phyloP scores from a whole-genome alignment of 768 basidiomycete species.

The Hypholoma sublateritium region DNA sequence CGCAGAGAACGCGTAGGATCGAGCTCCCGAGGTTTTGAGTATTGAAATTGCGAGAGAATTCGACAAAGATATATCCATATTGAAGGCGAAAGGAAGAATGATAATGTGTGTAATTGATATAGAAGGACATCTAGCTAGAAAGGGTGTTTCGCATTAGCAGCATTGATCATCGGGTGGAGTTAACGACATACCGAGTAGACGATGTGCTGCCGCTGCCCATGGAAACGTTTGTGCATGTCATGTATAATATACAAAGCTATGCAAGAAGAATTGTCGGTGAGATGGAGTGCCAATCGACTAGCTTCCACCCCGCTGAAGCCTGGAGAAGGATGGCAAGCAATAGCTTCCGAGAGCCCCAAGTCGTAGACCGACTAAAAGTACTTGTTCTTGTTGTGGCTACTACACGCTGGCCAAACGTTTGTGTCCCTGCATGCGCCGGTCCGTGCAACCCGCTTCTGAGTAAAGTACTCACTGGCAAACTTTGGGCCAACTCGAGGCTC shows the following conservation, averaged over 20 bases:
- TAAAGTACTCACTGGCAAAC: too few species aligned
- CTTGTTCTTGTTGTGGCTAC: too few species aligned
- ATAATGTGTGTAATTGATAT: constrained; percentile 72
- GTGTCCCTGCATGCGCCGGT: too few species aligned
- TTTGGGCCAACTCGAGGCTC: too few species aligned
- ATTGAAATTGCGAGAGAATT: constrained; percentile 61
- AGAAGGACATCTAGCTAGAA: constrained; percentile 66
- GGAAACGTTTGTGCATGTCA: constrained; percentile 61
- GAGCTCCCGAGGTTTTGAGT: constrained; percentile 65
- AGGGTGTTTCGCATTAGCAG: constrained; percentile 8
- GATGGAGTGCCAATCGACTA: too few species aligned
- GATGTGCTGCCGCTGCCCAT: constrained; percentile 72
- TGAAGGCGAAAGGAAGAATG: constrained; percentile 76
- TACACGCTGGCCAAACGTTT: too few species aligned
- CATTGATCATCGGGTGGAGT: not conserved
- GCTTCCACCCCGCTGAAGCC: too few species aligned
- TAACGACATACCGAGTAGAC: constrained; percentile 57
- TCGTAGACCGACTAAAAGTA: too few species aligned
- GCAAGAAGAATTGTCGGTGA: too few species aligned
- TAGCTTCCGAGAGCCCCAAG: too few species aligned
- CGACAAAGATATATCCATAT: constrained; percentile 56
- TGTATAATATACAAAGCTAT: constrained; percentile 9
- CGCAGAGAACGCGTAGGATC: constrained; percentile 66
- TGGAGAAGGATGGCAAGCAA: too few species aligned
- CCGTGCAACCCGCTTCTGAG: too few species aligned